A percentile compares a stretch with the other conserved stretches of the same genome.
phyloP scores from a whole-genome alignment of 129 eudicot species.

The Flaveria robusta region DNA sequence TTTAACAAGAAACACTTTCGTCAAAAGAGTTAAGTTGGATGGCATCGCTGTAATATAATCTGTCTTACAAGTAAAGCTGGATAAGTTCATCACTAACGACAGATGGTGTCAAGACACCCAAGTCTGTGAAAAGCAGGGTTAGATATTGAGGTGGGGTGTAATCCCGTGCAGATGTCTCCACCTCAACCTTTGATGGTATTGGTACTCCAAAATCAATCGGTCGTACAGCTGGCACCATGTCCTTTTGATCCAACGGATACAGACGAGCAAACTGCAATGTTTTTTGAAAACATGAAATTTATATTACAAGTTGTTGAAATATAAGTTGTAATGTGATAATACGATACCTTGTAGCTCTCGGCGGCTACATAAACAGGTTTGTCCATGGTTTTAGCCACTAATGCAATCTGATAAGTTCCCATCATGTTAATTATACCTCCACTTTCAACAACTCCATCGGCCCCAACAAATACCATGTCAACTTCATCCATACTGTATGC shows the following conservation, averaged over 20 bases:
- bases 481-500: conserved; percentile 97
- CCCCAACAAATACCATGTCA: conserved; percentile 98
- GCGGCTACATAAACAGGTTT: conserved; percentile 98
- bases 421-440: conserved; percentile 98
- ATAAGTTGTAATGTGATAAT: background rate
- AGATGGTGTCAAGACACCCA: conserved; percentile 91
- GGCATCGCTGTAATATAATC: background rate
- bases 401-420: conserved; percentile 95
- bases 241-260: conserved; percentile 93
- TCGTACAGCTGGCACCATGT: conserved; percentile 92
- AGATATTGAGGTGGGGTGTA: conserved; percentile 95
- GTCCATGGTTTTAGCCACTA: conserved; percentile 93
- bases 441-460: conserved; percentile 97
- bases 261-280: conserved; percentile 84
- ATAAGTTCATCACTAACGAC: conserved; percentile 96
- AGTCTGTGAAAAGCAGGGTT: conserved; percentile 84
- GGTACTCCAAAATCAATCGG: conserved; percentile 96
- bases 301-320: background rate
- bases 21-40: background rate
- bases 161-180: conserved; percentile 89
- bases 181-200: conserved; percentile 86
- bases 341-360: conserved; percentile 92
- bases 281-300: background rate
- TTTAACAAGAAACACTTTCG: background rate
- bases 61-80: conserved; percentile 61